Conservation (phyloP, 1,284 basidiomycete genomes). For the Cronartium ribicola region DNA sequence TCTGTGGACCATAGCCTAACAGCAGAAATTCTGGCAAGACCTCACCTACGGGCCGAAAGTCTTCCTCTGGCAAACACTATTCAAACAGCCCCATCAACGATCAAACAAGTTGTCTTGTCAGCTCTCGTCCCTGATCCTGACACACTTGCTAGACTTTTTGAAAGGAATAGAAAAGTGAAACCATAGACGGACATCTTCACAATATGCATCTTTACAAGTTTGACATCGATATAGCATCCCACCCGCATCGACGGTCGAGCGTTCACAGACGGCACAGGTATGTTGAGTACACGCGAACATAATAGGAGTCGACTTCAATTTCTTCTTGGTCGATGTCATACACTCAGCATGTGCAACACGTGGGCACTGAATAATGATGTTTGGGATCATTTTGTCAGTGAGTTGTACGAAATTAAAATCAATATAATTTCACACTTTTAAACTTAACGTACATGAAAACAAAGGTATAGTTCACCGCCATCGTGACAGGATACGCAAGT, state of each 20-base stretch:
- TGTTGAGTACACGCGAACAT: slow-evolving; percentile 58
- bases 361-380: slow-evolving; percentile 53
- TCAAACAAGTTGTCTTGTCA: not conserved
- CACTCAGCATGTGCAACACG: slow-evolving; percentile 60
- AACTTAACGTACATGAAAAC: slow-evolving; percentile 47
- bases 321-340: slow-evolving; percentile 52
- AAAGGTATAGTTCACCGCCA: slow-evolving; percentile 59
- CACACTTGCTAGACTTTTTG: not conserved
- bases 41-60: slow-evolving; percentile 29
- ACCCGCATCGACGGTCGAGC: slow-evolving; percentile 56
- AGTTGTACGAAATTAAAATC: not conserved
- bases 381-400: not conserved
- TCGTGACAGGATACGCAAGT: slow-evolving; percentile 62
- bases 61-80: slow-evolving; percentile 20
- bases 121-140: too few species aligned
- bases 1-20: slow-evolving; percentile 6
- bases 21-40: slow-evolving; percentile 30
- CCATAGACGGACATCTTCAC: slow-evolving; percentile 56
- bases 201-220: slow-evolving; percentile 61
- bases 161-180: not conserved
- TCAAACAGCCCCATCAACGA: not conserved
- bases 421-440: slow-evolving; percentile 35
- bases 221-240: slow-evolving; percentile 61
- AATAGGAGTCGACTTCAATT: slow-evolving; percentile 44
- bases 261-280: slow-evolving; percentile 55